Evolutionary conservation across 139 green algal genomes (phyloP).

Genomic region (Bryopsis sp.): DNA sequence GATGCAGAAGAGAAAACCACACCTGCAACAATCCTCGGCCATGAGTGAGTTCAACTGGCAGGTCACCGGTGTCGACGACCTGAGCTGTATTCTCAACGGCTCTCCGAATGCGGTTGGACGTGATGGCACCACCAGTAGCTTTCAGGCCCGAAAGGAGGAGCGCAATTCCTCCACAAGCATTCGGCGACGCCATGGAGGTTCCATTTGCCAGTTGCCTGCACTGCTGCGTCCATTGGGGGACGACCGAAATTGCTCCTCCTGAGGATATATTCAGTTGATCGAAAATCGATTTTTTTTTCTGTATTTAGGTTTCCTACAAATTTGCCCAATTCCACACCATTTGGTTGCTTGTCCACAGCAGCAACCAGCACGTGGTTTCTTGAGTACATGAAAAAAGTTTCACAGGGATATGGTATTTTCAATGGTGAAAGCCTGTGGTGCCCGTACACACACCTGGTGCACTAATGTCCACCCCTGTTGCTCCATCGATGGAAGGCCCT

Average conservation of each 20-base stretch:
- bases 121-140: neutral
- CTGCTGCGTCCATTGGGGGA: conserved; percentile 69
- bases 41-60: conserved; percentile 61
- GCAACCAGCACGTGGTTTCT: too few species aligned
- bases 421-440: too few species aligned
- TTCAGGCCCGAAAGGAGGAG: conserved; percentile 57
- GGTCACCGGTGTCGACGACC: conserved; percentile 26
- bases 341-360: too few species aligned
- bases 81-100: conserved; percentile 66
- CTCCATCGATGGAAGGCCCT: conserved; percentile 65
- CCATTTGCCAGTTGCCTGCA: conserved; percentile 83
- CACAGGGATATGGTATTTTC: too few species aligned
- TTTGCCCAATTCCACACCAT: too few species aligned
- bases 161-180: conserved; percentile 64
- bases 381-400: too few species aligned
- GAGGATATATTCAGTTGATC: conserved; percentile 4
- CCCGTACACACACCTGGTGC: conserved; percentile 37
- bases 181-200: conserved; percentile 67
- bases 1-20: conserved; percentile 1
- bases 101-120: conserved; percentile 36
- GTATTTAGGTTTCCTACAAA: too few species aligned
- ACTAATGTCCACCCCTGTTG: conserved; percentile 62
- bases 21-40: conserved; percentile 79
- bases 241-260: conserved; percentile 63
- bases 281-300: too few species aligned